phyloP scores from a whole-genome alignment of 2,329 filamentous ascomycete species.

The Talaromyces pinophilus region DNA sequence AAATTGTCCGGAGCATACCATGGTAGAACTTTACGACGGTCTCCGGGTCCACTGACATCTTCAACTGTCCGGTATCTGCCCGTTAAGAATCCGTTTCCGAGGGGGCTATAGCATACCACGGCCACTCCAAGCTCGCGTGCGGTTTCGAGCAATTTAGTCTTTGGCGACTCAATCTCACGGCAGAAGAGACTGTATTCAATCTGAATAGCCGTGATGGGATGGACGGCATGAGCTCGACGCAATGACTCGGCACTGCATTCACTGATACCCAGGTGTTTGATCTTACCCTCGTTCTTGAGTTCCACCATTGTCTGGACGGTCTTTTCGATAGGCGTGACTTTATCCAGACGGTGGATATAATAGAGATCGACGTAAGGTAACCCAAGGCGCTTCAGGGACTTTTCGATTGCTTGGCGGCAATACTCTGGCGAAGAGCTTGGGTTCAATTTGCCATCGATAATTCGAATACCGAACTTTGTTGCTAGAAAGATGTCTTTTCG shows the following conservation, averaged over 20 bases:
- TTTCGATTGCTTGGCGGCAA: conserved; percentile 62
- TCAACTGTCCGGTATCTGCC: conserved; percentile 49
- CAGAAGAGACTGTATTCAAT: conserved; percentile 60
- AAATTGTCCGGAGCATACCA: conserved; percentile 56
- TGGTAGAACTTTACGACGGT: conserved; percentile 47
- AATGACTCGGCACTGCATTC: conserved; percentile 49
- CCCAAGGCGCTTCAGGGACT: conserved; percentile 64
- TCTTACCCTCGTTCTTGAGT: conserved; percentile 46
- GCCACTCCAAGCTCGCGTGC: conserved; percentile 53
- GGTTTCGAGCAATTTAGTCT: conserved; percentile 29
- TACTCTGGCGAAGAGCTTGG: conserved; percentile 61
- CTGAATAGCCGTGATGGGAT: conserved; percentile 60
- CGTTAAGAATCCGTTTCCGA: conserved; percentile 59
- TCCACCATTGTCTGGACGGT: conserved; percentile 42
- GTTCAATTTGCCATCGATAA: conserved; percentile 65
- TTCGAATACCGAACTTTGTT: conserved; percentile 64
- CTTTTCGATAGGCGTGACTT: conserved; percentile 48
- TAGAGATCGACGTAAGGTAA: conserved; percentile 72
- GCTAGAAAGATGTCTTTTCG: conserved; percentile 52
- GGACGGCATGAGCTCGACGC: conserved; percentile 47
- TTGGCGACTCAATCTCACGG: conserved; percentile 26
- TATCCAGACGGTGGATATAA: conserved; percentile 67
- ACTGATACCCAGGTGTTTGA: conserved; percentile 47
- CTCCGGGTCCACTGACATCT: conserved; percentile 50
- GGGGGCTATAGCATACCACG: conserved; percentile 60